Evolutionary conservation across 2,329 filamentous ascomycete species (phyloP).

Genomic region (Hymenoscyphus albidus): DNA sequence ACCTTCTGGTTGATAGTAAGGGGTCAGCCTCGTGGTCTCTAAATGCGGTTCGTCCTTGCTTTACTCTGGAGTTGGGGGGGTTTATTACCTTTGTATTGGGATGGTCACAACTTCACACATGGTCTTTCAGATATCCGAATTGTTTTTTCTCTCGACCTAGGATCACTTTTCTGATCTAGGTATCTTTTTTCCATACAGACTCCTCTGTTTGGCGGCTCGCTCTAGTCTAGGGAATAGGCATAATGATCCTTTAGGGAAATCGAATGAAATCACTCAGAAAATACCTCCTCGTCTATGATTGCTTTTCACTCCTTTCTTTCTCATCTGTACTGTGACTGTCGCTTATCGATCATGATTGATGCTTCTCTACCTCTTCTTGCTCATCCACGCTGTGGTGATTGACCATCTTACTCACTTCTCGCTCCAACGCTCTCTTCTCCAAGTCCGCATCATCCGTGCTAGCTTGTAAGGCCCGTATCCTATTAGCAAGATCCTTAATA

Average conservation of each 20-base stretch:
- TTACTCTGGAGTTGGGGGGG: conserved; percentile 34
- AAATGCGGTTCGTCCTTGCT: conserved; percentile 33
- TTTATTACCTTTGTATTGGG: conserved; percentile 15
- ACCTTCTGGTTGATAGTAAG: conserved; percentile 19
- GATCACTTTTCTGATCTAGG: conserved; percentile 32
- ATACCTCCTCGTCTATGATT: conserved; percentile 20
- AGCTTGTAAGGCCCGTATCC: conserved; percentile 62
- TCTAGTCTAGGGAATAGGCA: conserved; percentile 29
- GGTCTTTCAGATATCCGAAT: conserved; percentile 22
- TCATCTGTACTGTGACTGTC: conserved; percentile 7
- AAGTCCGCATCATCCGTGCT: conserved; percentile 6
- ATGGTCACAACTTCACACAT: conserved; percentile 30
- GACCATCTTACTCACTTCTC: conserved; percentile 40
- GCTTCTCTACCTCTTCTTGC: conserved; percentile 54
- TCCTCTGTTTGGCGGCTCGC: conserved; percentile 23
- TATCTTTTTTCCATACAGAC: conserved; percentile 23
- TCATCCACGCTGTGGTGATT: conserved; percentile 32
- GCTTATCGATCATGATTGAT: conserved; percentile 20
- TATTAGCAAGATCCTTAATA: conserved; percentile 73
- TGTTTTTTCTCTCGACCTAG: conserved; percentile 25
- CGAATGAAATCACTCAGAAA: conserved; percentile 28
- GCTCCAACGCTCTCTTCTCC: conserved; percentile 22
- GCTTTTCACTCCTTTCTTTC: conserved; percentile 55
- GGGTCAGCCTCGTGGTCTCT: conserved; percentile 33
- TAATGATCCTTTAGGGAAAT: conserved; percentile 27